Percentiles rank a stretch among this genome's conserved stretches.
phyloP scores from a whole-genome alignment of 352 stramenopile genomes.

The Phytophthora foliorum region DNA sequence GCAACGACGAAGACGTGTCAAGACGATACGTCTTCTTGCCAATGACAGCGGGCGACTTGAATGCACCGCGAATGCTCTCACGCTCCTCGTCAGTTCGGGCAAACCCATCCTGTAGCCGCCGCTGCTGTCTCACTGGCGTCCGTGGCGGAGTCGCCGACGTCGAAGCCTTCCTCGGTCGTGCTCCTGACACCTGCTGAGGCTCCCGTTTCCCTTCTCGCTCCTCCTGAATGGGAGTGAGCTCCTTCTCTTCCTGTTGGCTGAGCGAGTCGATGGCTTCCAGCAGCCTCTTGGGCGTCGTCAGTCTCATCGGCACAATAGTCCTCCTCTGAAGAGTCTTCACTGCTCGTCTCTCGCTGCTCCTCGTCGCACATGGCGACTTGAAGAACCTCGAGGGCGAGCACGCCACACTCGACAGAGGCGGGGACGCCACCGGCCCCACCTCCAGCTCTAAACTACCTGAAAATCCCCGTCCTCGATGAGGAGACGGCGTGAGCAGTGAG shows the following conservation, averaged over 20 bases:
- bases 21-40: not conserved
- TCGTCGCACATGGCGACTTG: slow-evolving; percentile 60
- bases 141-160: slow-evolving; percentile 11
- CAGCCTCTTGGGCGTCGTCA: slow-evolving; percentile 22
- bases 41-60: slow-evolving; percentile 16
- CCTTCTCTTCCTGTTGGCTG: slow-evolving; percentile 29
- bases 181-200: not conserved
- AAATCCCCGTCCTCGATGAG: slow-evolving; percentile 28
- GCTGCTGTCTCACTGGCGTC: slow-evolving; percentile 45
- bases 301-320: slow-evolving; percentile 18
- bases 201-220: slow-evolving; percentile 3
- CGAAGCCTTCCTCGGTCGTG: slow-evolving; percentile 9
- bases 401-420: slow-evolving; percentile 36
- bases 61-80: slow-evolving; percentile 8
- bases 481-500: slow-evolving; percentile 66
- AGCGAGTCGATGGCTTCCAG: slow-evolving; percentile 32
- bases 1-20: slow-evolving; percentile 18
- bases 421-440: slow-evolving; percentile 31
- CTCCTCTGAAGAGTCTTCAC: slow-evolving; percentile 25
- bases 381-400: slow-evolving; percentile 83
- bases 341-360: slow-evolving; percentile 3
- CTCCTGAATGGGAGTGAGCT: slow-evolving; percentile 11
- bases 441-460: slow-evolving; percentile 3
- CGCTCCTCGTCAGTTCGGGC: slow-evolving; percentile 38
- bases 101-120: slow-evolving; percentile 49